These are phyloP conservation scores for Scedosporium aurantiacum DNA, from an alignment of 2,329 filamentous ascomycete genomes.

Conservation along the genomic window DNA sequence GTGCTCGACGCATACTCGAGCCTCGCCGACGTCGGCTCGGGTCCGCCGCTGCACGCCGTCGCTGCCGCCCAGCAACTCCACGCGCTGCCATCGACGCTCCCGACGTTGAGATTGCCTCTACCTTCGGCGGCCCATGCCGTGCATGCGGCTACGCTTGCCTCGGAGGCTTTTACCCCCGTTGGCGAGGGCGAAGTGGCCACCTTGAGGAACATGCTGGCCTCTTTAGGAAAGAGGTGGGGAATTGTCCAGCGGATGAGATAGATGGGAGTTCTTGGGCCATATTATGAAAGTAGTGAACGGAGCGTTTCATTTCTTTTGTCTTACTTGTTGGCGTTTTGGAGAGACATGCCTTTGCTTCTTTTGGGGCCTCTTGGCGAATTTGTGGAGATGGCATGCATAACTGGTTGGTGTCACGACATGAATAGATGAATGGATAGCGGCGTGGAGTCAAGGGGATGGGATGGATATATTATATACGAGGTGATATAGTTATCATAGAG, in stretches of 20 bases:
- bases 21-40: conserved; percentile 15
- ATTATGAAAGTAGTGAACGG: too few relatives aligned
- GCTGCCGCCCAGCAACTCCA: background rate
- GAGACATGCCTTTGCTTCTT: background rate
- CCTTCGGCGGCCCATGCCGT: background rate
- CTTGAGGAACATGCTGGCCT: background rate
- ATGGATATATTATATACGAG: too few relatives aligned
- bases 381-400: background rate
- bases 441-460: too few relatives aligned
- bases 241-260: background rate
- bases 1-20: conserved; percentile 24
- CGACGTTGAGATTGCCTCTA: background rate
- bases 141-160: background rate
- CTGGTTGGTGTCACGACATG: too few relatives aligned
- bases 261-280: background rate
- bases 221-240: background rate
- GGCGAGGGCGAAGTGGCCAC: background rate
- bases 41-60: background rate
- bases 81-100: background rate
- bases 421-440: too few relatives aligned
- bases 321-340: too few relatives aligned
- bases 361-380: background rate
- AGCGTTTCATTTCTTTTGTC: too few relatives aligned
- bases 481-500: too few relatives aligned
- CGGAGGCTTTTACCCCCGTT: background rate